Evolutionary conservation across 2,329 filamentous ascomycete species (phyloP).

Genomic region (Gremmenia infestans): DNA sequence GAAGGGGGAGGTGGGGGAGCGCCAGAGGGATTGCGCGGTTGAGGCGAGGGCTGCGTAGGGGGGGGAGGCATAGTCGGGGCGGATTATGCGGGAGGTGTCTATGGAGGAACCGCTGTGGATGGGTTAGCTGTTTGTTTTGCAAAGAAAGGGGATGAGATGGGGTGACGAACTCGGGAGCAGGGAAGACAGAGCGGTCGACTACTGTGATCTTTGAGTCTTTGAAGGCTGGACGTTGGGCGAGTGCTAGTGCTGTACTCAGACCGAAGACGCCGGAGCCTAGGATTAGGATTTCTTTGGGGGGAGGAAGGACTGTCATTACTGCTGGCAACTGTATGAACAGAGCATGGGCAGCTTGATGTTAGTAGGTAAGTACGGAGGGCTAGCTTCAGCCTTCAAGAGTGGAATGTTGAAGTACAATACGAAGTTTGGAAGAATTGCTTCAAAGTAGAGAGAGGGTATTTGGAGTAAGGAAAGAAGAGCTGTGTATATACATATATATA

Average conservation of each 20-base stretch:
- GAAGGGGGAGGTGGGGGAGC: constrained; percentile 26
- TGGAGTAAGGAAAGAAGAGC: too few species aligned
- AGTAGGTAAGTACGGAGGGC: not conserved
- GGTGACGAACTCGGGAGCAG: constrained; percentile 42
- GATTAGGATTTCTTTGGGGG: constrained; percentile 55
- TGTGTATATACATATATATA: too few species aligned
- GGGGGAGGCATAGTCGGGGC: constrained; percentile 72
- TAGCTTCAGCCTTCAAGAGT: not conserved
- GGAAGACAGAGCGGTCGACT: constrained; percentile 55
- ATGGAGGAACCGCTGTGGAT: constrained; percentile 46
- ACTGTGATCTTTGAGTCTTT: constrained; percentile 48
- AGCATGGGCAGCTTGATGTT: not conserved
- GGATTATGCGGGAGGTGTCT: constrained; percentile 60
- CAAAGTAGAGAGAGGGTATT: too few species aligned
- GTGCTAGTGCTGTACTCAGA: constrained; percentile 62
- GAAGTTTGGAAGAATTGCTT: too few species aligned
- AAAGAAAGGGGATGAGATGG: not conserved
- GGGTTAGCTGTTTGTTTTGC: not conserved
- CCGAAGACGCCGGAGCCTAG: constrained; percentile 57
- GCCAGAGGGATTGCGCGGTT: constrained; percentile 66
- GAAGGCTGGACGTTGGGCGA: constrained; percentile 58
- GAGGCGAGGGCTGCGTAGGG: constrained; percentile 72
- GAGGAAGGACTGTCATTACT: not conserved
- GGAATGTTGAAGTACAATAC: too few species aligned
- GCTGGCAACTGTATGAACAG: not conserved